These are phyloP conservation scores for Telfairia occidentalis DNA, from an alignment of 331 rosid species.

Conservation along the genomic window DNA sequence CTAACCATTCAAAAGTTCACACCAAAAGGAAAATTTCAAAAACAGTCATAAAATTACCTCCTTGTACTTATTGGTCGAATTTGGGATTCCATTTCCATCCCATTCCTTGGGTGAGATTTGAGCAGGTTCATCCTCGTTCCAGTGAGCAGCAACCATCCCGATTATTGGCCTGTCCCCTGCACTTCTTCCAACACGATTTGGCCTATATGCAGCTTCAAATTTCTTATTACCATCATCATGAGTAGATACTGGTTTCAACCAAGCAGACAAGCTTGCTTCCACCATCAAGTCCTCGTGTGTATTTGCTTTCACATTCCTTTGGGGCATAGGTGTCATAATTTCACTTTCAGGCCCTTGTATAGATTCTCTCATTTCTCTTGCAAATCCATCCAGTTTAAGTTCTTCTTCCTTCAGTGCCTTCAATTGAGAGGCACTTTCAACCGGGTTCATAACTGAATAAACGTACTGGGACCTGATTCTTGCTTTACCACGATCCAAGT, in stretches of 20 bases:
- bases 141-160: conserved; percentile 67
- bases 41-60: conserved; percentile 34
- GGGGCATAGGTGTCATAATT: conserved; percentile 27
- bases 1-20: neutral
- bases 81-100: conserved; percentile 88
- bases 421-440: conserved; percentile 27
- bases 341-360: conserved; percentile 26
- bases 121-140: conserved; percentile 45
- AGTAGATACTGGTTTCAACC: conserved; percentile 45
- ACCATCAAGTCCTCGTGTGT: conserved; percentile 23
- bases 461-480: conserved; percentile 62
- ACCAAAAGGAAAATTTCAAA: neutral
- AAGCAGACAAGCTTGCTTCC: conserved; percentile 57
- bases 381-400: conserved; percentile 24
- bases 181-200: conserved; percentile 29
- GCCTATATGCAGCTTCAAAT: conserved; percentile 12
- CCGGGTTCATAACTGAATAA: conserved; percentile 34
- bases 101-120: conserved; percentile 56
- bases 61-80: conserved; percentile 81
- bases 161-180: conserved; percentile 63
- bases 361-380: conserved; percentile 34
- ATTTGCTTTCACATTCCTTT: conserved; percentile 19
- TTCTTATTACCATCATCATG: conserved; percentile 21
- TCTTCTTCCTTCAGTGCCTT: conserved; percentile 38
- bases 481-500: conserved; percentile 41